Evolutionary conservation across 768 basidiomycete genomes (phyloP).

Genomic region (Dictyophora rubrovolvata): DNA sequence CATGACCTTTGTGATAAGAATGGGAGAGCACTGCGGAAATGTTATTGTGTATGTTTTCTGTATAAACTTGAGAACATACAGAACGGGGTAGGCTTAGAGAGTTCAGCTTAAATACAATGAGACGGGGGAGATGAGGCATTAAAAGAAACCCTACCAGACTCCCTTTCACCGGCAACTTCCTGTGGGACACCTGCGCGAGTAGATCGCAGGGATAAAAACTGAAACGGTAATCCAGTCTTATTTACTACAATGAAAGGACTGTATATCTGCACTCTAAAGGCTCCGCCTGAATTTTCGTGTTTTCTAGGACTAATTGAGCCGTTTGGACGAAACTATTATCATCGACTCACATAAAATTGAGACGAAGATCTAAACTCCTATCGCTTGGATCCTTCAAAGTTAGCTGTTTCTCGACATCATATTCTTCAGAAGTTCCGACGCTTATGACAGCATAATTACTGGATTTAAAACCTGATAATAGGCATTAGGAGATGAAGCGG

Average conservation of each 20-base stretch:
- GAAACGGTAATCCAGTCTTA: slow-evolving; percentile 83
- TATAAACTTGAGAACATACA: slow-evolving; percentile 39
- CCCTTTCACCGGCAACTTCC: slow-evolving; percentile 78
- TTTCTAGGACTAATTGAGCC: slow-evolving; percentile 30
- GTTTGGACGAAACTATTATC: background rate
- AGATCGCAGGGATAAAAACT: slow-evolving; percentile 52
- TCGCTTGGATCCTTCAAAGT: slow-evolving; percentile 62
- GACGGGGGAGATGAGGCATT: slow-evolving; percentile 6
- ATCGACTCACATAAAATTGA: slow-evolving; percentile 79
- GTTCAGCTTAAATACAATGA: slow-evolving; percentile 26
- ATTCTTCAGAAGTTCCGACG: slow-evolving; percentile 83
- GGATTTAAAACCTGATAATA: slow-evolving; percentile 64
- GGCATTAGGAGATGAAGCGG: background rate
- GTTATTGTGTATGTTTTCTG: background rate
- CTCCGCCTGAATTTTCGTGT: slow-evolving; percentile 84
- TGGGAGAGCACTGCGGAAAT: slow-evolving; percentile 69
- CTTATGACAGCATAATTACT: slow-evolving; percentile 98
- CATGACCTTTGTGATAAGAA: slow-evolving; percentile 66
- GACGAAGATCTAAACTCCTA: slow-evolving; percentile 65
- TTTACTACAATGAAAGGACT: slow-evolving; percentile 85
- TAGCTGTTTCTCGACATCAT: slow-evolving; percentile 67
- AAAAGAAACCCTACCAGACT: slow-evolving; percentile 36
- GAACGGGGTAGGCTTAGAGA: slow-evolving; percentile 60
- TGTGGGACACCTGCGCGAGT: slow-evolving; percentile 53
- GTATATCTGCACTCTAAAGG: slow-evolving; percentile 93